phyloP scores from a whole-genome alignment of 495 filamentous ascomycete genomes.

The Mycothermus thermophilus region DNA sequence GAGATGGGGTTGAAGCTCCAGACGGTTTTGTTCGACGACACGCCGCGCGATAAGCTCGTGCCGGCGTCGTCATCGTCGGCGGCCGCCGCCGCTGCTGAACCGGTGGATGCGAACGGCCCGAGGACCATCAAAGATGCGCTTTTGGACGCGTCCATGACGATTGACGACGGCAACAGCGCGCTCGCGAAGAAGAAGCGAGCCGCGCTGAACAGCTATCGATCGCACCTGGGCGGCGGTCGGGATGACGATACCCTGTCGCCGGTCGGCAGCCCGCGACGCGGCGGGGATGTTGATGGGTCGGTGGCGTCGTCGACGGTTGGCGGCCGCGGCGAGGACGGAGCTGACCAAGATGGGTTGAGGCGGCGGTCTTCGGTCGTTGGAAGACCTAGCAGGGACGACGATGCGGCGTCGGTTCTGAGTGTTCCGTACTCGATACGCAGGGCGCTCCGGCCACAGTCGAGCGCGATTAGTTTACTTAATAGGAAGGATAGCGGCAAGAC shows the following conservation, averaged over 20 bases:
- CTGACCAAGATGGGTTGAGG: constrained; percentile 16
- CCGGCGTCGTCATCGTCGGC: too few relatives aligned
- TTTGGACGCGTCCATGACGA: constrained; percentile 80
- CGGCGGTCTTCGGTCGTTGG: constrained; percentile 18
- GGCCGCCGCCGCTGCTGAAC: too few relatives aligned
- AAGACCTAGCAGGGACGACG: constrained; percentile 16
- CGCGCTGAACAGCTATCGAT: constrained; percentile 38
- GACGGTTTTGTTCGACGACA: constrained; percentile 83
- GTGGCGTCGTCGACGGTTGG: constrained; percentile 4
- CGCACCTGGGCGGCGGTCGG: constrained; percentile 29
- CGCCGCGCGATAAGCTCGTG: constrained; percentile 19
- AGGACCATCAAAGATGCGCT: constrained; percentile 83
- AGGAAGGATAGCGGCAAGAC: constrained; percentile 69
- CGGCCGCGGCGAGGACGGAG: too few relatives aligned
- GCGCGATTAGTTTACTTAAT: constrained; percentile 71
- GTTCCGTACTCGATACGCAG: constrained; percentile 27
- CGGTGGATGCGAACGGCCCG: constrained; percentile 35
- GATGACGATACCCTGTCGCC: constrained; percentile 28
- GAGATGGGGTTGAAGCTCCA: constrained; percentile 62
- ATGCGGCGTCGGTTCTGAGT: constrained; percentile 23
- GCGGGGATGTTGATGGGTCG: too few relatives aligned
- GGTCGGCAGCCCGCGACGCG: constrained; percentile 16
- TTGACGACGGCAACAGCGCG: constrained; percentile 61
- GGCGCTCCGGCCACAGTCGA: constrained; percentile 47
- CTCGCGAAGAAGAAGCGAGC: constrained; percentile 43